A percentile compares a stretch with the other conserved stretches of the same genome.
Evolutionary conservation across 1,139 yeast genomes (phyloP).

Genomic region (Pichia sp.): DNA sequence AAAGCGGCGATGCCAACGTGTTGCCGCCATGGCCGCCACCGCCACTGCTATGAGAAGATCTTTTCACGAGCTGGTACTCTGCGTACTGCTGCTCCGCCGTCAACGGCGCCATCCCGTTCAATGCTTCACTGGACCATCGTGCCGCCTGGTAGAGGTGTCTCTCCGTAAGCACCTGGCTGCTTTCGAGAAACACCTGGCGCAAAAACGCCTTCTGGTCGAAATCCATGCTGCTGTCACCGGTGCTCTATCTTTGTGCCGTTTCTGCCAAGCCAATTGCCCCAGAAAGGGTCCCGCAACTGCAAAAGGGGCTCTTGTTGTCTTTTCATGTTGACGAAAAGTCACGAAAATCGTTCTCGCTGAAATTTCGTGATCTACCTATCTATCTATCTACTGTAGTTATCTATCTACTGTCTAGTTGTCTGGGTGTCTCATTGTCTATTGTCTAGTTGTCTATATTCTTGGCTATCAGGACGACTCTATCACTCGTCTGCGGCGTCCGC

Average conservation of each 20-base stretch:
- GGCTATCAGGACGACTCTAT: too few relatives aligned
- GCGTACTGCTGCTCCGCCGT: conserved; percentile 18
- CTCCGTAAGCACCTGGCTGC: conserved; percentile 10
- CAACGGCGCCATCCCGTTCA: conserved; percentile 17
- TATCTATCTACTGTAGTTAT: not conserved
- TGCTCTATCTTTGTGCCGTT: not conserved
- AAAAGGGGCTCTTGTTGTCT: not conserved
- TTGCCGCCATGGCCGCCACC: not conserved
- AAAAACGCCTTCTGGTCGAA: conserved; percentile 15
- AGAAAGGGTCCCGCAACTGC: not conserved
- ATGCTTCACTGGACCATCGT: conserved; percentile 21
- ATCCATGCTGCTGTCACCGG: conserved; percentile 10
- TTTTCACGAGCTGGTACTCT: conserved; percentile 12
- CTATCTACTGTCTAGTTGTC: too few relatives aligned
- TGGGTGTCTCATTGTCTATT: too few relatives aligned
- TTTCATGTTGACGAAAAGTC: not conserved
- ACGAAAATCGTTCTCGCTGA: not conserved
- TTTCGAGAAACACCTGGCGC: conserved; percentile 14
- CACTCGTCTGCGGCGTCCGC: not conserved
- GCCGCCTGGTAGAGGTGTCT: conserved; percentile 16
- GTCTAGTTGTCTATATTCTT: too few relatives aligned
- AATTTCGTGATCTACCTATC: not conserved
- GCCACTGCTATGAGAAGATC: not conserved
- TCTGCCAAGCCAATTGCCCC: not conserved
- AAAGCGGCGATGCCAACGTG: conserved; percentile 10